Evolutionary conservation across 1,284 basidiomycete species (phyloP).

Genomic region (Puccinia sorghi): DNA sequence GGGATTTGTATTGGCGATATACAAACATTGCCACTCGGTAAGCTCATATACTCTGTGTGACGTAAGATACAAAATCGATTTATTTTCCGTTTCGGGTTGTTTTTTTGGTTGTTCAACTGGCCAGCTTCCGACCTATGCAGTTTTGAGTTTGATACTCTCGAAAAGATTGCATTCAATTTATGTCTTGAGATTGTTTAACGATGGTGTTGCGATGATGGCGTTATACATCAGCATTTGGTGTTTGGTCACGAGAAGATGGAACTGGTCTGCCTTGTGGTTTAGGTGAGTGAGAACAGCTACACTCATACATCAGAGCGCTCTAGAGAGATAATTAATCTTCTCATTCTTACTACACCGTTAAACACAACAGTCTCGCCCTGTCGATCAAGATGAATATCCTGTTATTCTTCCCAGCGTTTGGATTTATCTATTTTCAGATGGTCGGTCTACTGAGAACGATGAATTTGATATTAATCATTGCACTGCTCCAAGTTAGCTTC

Average conservation of each 20-base stretch:
- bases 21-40: slow-evolving; percentile 44
- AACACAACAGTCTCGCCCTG: slow-evolving; percentile 73
- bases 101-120: too few species aligned
- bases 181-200: slow-evolving; percentile 89
- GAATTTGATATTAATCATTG: slow-evolving; percentile 65
- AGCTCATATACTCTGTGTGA: slow-evolving; percentile 60
- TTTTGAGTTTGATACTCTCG: slow-evolving; percentile 77
- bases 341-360: too few species aligned
- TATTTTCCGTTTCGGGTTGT: too few species aligned
- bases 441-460: slow-evolving; percentile 69
- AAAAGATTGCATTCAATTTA: slow-evolving; percentile 94
- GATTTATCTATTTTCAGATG: slow-evolving; percentile 75
- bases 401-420: slow-evolving; percentile 78
- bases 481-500: slow-evolving; percentile 59
- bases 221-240: slow-evolving; percentile 60
- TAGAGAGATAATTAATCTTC: too few species aligned
- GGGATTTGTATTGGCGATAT: slow-evolving; percentile 60
- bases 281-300: slow-evolving; percentile 63
- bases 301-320: too few species aligned
- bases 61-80: too few species aligned
- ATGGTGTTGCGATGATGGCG: slow-evolving; percentile 76
- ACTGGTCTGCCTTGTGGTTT: slow-evolving; percentile 49
- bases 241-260: slow-evolving; percentile 59
- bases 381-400: slow-evolving; percentile 96
- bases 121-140: slow-evolving; percentile 72